phyloP scores from a whole-genome alignment of 2,329 filamentous ascomycete genomes.

The Zymoseptoria crescenta region DNA sequence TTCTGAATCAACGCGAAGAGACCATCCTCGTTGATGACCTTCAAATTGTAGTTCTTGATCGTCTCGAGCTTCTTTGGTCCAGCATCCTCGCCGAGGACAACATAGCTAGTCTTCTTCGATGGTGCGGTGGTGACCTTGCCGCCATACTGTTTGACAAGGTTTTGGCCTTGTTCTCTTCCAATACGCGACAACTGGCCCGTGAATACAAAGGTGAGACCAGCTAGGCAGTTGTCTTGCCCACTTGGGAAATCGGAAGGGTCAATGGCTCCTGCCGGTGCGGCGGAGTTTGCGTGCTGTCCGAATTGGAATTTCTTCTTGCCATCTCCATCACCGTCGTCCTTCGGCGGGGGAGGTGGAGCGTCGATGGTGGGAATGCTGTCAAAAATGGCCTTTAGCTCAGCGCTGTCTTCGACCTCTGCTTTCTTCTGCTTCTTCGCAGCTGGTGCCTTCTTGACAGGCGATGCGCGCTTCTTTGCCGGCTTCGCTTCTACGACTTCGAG shows the following conservation, averaged over 20 bases:
- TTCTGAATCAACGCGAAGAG: slow-evolving; percentile 75
- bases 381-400: slow-evolving; percentile 72
- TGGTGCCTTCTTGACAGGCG: slow-evolving; percentile 39
- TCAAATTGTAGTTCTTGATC: slow-evolving; percentile 70
- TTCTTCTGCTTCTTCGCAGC: slow-evolving; percentile 57
- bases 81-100: slow-evolving; percentile 83
- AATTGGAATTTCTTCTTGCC: slow-evolving; percentile 65
- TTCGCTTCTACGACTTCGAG: slow-evolving; percentile 34
- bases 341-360: slow-evolving; percentile 73
- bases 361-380: slow-evolving; percentile 77
- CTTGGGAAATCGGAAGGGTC: slow-evolving; percentile 65
- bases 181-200: slow-evolving; percentile 78
- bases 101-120: slow-evolving; percentile 88
- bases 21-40: slow-evolving; percentile 89
- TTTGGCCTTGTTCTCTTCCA: slow-evolving; percentile 75
- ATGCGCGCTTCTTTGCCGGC: slow-evolving; percentile 51
- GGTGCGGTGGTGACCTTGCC: slow-evolving; percentile 81
- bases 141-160: slow-evolving; percentile 84
- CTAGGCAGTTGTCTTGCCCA: slow-evolving; percentile 81
- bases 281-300: slow-evolving; percentile 43
- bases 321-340: slow-evolving; percentile 35
- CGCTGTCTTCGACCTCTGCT: slow-evolving; percentile 57
- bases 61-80: slow-evolving; percentile 88
- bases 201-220: slow-evolving; percentile 87
- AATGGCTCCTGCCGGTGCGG: slow-evolving; percentile 54